Evolutionary conservation across 2,329 filamentous ascomycete species (phyloP), one percentile per base, ranked within the genome.

Genomic region (Monosporascus sp.): DNA sequence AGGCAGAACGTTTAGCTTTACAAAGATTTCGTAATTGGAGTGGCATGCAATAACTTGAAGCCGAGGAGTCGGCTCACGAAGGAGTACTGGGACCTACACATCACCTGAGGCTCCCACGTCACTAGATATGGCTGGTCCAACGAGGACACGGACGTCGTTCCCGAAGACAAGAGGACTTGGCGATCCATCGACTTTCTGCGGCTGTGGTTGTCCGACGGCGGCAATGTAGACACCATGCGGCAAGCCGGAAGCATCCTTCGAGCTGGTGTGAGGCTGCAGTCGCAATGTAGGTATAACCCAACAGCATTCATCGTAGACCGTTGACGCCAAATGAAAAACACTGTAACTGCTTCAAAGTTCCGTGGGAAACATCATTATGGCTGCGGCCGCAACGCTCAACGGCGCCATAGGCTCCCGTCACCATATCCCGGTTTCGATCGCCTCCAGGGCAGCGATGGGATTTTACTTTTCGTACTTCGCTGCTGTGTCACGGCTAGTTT

Each of bases 211-310:
- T 54, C 58, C 59, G 24, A 25, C 6, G 6, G 24, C 24, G 6
- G 24, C 24, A 25, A 25, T 6, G 24, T 6, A 25, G 5, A 6
- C 24, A 25, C 24, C 20, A 63, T 63, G 59, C 59, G 59, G 52
- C 60, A 63, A 46, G 59, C 60, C 14, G 59, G 59, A 14, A 52
- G 50, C 9, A 57, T 61, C n/a, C n/a, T 53, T 61, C n/a, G 35
- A 60, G 59, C 46, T 63, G 60, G 60, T 49, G 59, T 5, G 59
- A 63, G 51, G 58, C 58, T 37, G 48, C 58, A 22, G 58, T 56
- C 14, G 60, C 58, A 38, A 62, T 62, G 60, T 61, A 31, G 48
- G 58, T 18, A 48, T 20, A n/a, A 11, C 17, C 15, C 11, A 20
- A 24, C 20, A 11, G 25, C 11, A 22, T 35, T 6, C 25, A 18